Conservation (phyloP, 2,329 filamentous ascomycete genomes). For the Teratosphaeria epicoccoides region DNA sequence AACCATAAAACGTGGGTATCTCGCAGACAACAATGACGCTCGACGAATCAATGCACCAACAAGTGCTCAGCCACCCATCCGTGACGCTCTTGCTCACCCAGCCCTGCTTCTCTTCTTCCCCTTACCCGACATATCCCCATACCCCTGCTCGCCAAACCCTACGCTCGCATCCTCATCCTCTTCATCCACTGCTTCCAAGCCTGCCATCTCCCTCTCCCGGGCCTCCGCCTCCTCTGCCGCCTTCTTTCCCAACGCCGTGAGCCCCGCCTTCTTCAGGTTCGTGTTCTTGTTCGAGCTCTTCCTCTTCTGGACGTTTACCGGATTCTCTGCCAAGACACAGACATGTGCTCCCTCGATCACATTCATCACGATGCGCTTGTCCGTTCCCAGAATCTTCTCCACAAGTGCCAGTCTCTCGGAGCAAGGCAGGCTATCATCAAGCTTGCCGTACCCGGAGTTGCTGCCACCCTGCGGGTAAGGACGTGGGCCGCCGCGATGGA, state of each 20-base stretch:
- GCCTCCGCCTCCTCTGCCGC: background rate
- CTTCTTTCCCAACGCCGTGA: background rate
- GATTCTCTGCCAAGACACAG: slow-evolving; percentile 12
- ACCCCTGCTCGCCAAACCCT: background rate
- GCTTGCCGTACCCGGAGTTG: slow-evolving; percentile 14
- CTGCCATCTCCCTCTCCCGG: background rate
- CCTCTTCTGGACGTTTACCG: slow-evolving; percentile 8
- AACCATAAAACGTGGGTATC: background rate
- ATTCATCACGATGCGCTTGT: slow-evolving; percentile 17
- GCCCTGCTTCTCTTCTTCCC: background rate
- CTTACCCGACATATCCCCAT: background rate
- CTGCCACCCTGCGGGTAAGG: slow-evolving; percentile 13
- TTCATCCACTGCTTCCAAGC: background rate
- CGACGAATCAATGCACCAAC: background rate
- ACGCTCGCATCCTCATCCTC: background rate
- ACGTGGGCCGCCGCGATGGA: slow-evolving; percentile 11
- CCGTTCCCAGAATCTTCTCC: slow-evolving; percentile 5
- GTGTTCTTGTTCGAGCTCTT: slow-evolving; percentile 10
- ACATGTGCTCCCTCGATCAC: slow-evolving; percentile 17
- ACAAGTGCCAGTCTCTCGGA: slow-evolving; percentile 8
- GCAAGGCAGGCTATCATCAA: slow-evolving; percentile 9
- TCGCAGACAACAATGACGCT: background rate
- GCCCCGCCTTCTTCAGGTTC: slow-evolving; percentile 8
- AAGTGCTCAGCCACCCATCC: background rate
- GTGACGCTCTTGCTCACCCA: background rate